Base-by-base conservation (phyloP, 139 green algal genomes). In the Coelastrella sp. region DNA sequence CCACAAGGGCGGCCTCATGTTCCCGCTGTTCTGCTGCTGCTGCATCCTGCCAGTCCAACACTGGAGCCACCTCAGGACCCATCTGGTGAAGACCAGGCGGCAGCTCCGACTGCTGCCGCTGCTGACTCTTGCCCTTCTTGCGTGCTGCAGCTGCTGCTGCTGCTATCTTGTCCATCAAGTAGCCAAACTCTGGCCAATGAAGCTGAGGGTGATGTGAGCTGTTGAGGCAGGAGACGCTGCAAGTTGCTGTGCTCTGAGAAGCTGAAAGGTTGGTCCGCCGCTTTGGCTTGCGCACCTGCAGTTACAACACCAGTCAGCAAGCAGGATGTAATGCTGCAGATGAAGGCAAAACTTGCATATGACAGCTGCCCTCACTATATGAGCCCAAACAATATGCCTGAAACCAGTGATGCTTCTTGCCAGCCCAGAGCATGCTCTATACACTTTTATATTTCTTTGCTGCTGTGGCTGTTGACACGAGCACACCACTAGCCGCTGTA, bases 31-130 rank as follows among this genome's bases (percentile, higher is more conserved):
- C 90, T 68, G 93, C 91, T 22, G 93, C 93, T 14, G 78, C 90
- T 8, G 89, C 89, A 75, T 93, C 93, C 9, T 66, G 11, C 57
- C 80, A 89, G 57, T 95, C 93, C 78, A 95, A 84, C 57, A 94
- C 88, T 4, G 90, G 20, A 57, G n/a, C 14, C n/a, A 75, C 4
- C 85, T 90, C 74, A 22, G 84, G 56, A 25, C 68, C 84, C 12
- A 80, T n/a, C n/a, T 59, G 80, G 65, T 66, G 83, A 65, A 88
- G 83, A 12, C 14, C 83, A 6, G 14, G n/a, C 14, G 20, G 14
- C 60, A 65, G n/a, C 56, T 49, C 63, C 78, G 56, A 25, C 76
- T 91, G 87, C 87, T 91, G 87, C 87, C 17, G 20, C 49, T 63
- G 56, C 8, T 25, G 15, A 6, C 68, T 24, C n/a, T 61, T n/a